Evolutionary conservation across 208 protist genomes (phyloP), one percentile per base, ranked within the genome.

Genomic region (Leishmania aethiopica): DNA sequence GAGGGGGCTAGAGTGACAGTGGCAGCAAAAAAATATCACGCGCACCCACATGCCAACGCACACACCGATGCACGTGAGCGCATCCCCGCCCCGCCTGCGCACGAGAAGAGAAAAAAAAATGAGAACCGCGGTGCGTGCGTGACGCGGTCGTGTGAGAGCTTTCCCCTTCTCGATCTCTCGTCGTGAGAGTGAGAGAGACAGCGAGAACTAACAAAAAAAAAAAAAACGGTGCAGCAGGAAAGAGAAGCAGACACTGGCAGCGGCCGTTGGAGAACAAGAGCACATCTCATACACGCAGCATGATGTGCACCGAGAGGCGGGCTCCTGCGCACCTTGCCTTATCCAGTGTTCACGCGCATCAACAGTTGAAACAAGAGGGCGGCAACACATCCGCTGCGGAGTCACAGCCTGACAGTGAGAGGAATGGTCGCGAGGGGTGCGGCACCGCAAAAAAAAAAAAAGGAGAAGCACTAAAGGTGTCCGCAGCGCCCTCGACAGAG

Each of bases 41-140:
- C 28, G n/a, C 6, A 17, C 59, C n/a, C 28, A 64, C 59, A 25
- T 13, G 17, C 10, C 59, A 64, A 32, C 51, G 51, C 17, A 55
- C 51, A 19, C 15, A 13, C 51, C 17, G 51, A 55, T 11, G 51
- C 51, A 55, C 51, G 2, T 19, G 1, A 22, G 51, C 22, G 51
- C 51, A 22, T 15, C 25, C 15, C n/a, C 60, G 45, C 45, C 75
- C 25, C 60, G 6, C 19, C 17, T 15, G 42, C 73, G 19, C 49
- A 22, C 17, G 3, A 45, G 45, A 75, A 64, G 45, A 62, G 35
- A 79, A 75, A 62, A 69, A 69, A 72, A 79, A 57, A 84, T 40
- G 40, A 2, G 40, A 60, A 42, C 19, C 11, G 17, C 59, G 28
- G 2, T 17, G 28, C 2, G n/a, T 35, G n/a, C 1, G 28, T 13